Base-by-base conservation (phyloP, 805 yeast genomes). In the Candida xyloterini region DNA sequence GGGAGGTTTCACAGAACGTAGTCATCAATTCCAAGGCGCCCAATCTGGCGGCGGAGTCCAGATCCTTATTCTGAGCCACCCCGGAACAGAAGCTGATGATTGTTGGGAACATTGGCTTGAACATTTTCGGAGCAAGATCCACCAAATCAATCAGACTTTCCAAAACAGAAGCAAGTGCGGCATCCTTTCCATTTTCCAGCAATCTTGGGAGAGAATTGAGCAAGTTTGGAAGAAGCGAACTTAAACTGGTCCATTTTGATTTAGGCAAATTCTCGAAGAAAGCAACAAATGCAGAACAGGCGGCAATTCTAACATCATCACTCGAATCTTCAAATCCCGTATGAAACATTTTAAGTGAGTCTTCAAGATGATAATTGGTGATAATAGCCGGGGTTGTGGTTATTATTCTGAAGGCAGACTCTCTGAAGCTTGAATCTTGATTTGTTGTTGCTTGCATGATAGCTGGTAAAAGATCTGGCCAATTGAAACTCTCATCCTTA, bases 51-150 rank as follows among this genome's bases (percentile, higher is more conserved):
- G 70, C 65, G 15, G 88, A 73, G 20, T 88, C 97, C 51, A 89
- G 66, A 15, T 86, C 95, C 54, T 74, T 77, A 64, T 88, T 82
- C 55, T 85, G 87, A 36, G 88, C 76, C 23, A 93, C 91, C 11
- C 79, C 76, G n/a, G 88, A 74, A 54, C 93, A 80, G 55, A 93
- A 93, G 47, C 85, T 84, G 35, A 89, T 78, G 30, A 93, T 79
- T n/a, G 87, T 82, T 35, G 83, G 81, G 60, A 93, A 91, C 87
- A 91, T 85, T 30, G 88, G 88, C 57, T 76, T 78, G 70, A 93
- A 93, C 79, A 93, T 78, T 58, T 90, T 91, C 38, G 99, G 98
- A 7, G 97, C 98, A 44, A 90, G 67, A 47, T 84, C 91, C 8
- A 90, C 96, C 44, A 93, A 73, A 52, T 93, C 98, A 40, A 90